Base-by-base conservation (phyloP, 2,329 filamentous ascomycete species). In the Aureobasidium lini region DNA sequence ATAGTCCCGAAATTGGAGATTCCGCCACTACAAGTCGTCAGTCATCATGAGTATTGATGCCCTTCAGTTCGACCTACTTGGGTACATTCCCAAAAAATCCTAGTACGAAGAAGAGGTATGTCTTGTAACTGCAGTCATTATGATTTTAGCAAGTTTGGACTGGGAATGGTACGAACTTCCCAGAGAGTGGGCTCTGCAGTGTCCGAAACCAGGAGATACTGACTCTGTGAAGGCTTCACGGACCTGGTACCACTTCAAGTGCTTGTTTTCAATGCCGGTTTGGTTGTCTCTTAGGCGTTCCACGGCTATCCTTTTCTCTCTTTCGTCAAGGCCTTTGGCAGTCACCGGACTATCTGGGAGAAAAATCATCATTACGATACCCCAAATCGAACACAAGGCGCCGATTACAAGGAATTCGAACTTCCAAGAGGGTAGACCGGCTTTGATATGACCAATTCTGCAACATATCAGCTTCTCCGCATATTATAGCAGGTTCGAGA, bases 371-470 rank as follows among this genome's bases (percentile, higher is more conserved):
- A 85, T 79, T n/a, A 82, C 69, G 6, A 84, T 75, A 2, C 80
- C 84, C 77, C 83, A 86, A 13, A 75, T 61, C 4, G 80, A 73
- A 57, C 82, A 84, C 7, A 85, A 74, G 0, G 79, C 62, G 15
- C 73, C 73, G 1, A 74, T 83, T 11, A 88, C 78, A 15, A 88
- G 71, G 66, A 87, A 87, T 56, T 87, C 83, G 63, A 84, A 87
- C 65, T 81, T 81, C 85, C 84, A 87, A 0, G 79, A 80, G 0
- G 79, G 75, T 31, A 87, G 73, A 1, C 76, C 72, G 15, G 80
- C 81, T 46, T 76, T 74, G 62, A 82, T 82, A 61, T 83, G 75
- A 1, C 84, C 83, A 39, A 86, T 84, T 0, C 78, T 81, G 39
- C 61, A 64, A 28, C 1, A 42, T 6, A 16, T 54, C 39, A 54